Evolutionary conservation across 306 rosid species (phyloP).

Genomic region (Cucurbita pepo): DNA sequence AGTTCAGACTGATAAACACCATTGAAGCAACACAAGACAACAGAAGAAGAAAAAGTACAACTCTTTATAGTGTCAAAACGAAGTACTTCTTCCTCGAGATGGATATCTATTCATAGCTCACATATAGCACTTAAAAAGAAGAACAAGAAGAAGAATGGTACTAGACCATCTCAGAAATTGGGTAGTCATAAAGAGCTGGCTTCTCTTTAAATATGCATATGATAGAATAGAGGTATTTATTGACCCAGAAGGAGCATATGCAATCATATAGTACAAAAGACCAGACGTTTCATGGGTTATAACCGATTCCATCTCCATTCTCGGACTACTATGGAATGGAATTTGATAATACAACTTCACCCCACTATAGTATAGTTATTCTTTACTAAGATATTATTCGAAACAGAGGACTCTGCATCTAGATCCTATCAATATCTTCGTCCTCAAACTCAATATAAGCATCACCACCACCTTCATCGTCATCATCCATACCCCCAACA

Average conservation of each 20-base stretch:
- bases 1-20: background rate
- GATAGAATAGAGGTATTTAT: background rate
- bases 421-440: constrained; percentile 30
- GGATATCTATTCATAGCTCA: background rate
- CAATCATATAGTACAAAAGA: background rate
- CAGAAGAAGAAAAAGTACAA: background rate
- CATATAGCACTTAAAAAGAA: background rate
- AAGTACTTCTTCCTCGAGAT: background rate
- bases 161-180: background rate
- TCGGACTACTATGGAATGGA: constrained; percentile 1
- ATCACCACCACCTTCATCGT: constrained; percentile 22
- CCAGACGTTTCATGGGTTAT: constrained; percentile 10
- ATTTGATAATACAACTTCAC: background rate
- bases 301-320: constrained; percentile 1
- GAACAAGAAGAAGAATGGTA: background rate
- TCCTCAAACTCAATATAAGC: constrained; percentile 31
- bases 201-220: background rate
- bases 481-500: constrained; percentile 21
- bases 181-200: background rate
- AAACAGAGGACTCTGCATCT: background rate
- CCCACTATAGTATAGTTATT: background rate
- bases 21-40: background rate
- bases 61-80: background rate
- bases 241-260: background rate
- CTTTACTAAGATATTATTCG: background rate